These are phyloP conservation scores for Carex kokanica DNA, from an alignment of 176 grass and related monocot genomes.

Conservation along the genomic window DNA sequence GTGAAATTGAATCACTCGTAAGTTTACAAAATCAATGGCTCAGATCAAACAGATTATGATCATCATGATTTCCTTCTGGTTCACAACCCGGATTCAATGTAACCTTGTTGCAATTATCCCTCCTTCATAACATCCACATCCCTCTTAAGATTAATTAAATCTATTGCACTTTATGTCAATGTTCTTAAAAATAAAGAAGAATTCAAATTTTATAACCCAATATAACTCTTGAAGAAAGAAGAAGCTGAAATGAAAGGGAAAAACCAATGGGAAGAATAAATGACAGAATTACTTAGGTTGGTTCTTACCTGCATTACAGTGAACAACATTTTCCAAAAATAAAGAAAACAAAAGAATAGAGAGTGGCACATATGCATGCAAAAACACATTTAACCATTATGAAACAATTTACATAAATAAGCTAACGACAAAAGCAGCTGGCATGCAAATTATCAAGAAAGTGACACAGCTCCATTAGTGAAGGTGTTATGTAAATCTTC, in stretches of 20 bases:
- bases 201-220: background rate
- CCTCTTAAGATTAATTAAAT: background rate
- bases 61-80: background rate
- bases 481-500: background rate
- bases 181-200: background rate
- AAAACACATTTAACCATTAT: background rate
- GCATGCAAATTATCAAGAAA: background rate
- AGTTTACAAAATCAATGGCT: background rate
- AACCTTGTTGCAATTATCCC: background rate
- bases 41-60: background rate
- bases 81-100: background rate
- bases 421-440: conserved; percentile 2
- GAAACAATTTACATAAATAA: background rate
- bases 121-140: background rate
- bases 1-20: background rate
- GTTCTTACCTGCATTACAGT: background rate
- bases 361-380: background rate
- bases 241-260: background rate
- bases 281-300: background rate
- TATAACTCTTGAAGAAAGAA: background rate
- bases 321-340: background rate
- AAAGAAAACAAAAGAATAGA: background rate
- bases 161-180: background rate
- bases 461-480: background rate
- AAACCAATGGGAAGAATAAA: background rate